A percentile compares a stretch with the other conserved stretches of the same genome.
These are phyloP conservation scores for Pyrenochaeta sp. DNA, from an alignment of 2,329 filamentous ascomycete genomes.

Conservation along the genomic window DNA sequence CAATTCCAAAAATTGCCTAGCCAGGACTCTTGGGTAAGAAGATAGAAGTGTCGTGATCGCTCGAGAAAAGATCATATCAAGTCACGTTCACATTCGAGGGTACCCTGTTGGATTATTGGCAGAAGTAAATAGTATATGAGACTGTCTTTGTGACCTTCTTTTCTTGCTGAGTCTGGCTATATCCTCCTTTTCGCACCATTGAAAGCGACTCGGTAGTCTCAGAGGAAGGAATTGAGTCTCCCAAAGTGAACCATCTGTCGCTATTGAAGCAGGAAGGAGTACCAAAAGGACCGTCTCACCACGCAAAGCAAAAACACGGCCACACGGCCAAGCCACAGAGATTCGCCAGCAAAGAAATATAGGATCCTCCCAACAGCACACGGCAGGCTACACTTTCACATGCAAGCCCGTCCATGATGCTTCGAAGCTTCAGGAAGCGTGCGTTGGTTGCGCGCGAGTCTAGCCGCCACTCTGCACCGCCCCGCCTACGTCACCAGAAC, in stretches of 20 bases:
- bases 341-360: background rate
- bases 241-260: too few relatives aligned
- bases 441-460: conserved; percentile 21
- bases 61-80: too few relatives aligned
- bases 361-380: background rate
- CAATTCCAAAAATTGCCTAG: too few relatives aligned
- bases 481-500: conserved; percentile 30
- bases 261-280: background rate
- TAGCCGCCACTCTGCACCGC: conserved; percentile 25
- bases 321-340: background rate
- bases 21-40: too few relatives aligned
- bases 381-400: background rate
- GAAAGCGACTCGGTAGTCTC: too few relatives aligned
- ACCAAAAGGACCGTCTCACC: background rate
- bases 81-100: too few relatives aligned
- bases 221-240: too few relatives aligned
- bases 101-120: background rate
- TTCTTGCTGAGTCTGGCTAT: too few relatives aligned
- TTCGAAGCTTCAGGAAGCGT: conserved; percentile 23
- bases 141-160: too few relatives aligned
- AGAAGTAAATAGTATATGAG: too few relatives aligned
- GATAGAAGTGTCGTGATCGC: too few relatives aligned
- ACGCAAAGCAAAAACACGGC: background rate
- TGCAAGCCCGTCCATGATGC: conserved; percentile 11
- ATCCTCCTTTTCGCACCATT: too few relatives aligned